These are phyloP conservation scores for Emergomyces africanus DNA, from an alignment of 2,329 filamentous ascomycete species.

Conservation along the genomic window DNA sequence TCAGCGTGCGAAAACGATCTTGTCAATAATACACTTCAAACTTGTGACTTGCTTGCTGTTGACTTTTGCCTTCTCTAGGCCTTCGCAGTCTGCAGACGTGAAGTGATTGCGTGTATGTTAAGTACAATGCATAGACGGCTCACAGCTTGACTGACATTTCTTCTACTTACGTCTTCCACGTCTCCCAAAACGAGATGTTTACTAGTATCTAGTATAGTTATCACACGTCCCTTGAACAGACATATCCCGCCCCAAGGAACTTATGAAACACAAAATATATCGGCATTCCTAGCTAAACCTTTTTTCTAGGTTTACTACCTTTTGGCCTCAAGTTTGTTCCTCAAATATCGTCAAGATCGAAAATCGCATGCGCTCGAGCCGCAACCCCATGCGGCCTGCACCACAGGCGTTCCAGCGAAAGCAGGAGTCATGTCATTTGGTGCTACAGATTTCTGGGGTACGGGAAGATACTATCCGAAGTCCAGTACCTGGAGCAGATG, in stretches of 20 bases:
- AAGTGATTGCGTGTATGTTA: background rate
- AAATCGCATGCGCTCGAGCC: background rate
- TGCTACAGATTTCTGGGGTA: background rate
- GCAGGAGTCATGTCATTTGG: background rate
- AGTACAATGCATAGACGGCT: background rate
- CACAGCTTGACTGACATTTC: background rate
- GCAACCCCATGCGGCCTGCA: background rate
- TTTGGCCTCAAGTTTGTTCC: background rate
- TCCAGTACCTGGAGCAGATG: background rate
- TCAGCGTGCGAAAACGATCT: background rate
- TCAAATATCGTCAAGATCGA: background rate
- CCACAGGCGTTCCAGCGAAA: background rate
- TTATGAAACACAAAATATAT: no score
- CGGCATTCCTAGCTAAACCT: no score
- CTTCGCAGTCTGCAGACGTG: background rate
- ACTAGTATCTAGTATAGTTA: no score
- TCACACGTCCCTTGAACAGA: no score
- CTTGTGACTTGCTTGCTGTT: background rate
- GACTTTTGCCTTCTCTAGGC: background rate
- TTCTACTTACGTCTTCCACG: background rate
- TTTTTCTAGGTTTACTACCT: no score
- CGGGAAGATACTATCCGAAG: background rate
- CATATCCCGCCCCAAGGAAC: no score
- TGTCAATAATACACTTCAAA: no score
- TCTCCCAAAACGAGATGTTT: no score